These are phyloP conservation scores for Cucurbita ficifolia DNA, from an alignment of 306 rosid species.

Conservation along the genomic window DNA sequence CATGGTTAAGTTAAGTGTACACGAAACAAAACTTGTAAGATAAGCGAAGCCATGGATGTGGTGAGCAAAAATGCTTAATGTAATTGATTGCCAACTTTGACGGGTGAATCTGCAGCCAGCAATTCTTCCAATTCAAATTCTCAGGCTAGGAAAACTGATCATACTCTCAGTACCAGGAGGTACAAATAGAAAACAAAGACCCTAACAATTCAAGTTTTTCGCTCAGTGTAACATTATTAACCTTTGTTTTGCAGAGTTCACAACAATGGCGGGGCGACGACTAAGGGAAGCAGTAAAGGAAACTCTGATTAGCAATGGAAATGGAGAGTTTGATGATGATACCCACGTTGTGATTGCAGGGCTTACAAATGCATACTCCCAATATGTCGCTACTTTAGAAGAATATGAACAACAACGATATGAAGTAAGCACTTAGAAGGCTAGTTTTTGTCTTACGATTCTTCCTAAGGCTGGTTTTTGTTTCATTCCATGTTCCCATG, in stretches of 20 bases:
- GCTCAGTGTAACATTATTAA: neutral
- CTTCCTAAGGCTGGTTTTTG: neutral
- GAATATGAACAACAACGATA: constrained; percentile 66
- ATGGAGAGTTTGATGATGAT: constrained; percentile 36
- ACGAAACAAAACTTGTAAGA: neutral
- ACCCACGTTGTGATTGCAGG: constrained; percentile 65
- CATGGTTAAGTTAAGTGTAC: neutral
- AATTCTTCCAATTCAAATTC: constrained; percentile 67
- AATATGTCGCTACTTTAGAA: constrained; percentile 64
- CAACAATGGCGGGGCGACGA: constrained; percentile 80
- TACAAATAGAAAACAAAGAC: neutral
- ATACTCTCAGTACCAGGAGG: constrained; percentile 92
- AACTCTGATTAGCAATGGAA: constrained; percentile 34
- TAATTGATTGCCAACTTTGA: neutral
- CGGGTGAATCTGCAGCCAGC: constrained; percentile 54
- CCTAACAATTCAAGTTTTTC: neutral
- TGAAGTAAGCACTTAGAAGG: constrained; percentile 27
- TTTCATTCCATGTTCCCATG: neutral
- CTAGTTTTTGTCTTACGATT: neutral
- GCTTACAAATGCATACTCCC: constrained; percentile 74
- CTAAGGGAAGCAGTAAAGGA: constrained; percentile 60
- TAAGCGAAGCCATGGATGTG: neutral
- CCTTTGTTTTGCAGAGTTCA: constrained; percentile 42
- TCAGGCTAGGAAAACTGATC: constrained; percentile 65
- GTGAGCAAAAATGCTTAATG: neutral